Conservation (phyloP, 805 yeast genomes). For the Sugiyamaella lignohabitans region DNA sequence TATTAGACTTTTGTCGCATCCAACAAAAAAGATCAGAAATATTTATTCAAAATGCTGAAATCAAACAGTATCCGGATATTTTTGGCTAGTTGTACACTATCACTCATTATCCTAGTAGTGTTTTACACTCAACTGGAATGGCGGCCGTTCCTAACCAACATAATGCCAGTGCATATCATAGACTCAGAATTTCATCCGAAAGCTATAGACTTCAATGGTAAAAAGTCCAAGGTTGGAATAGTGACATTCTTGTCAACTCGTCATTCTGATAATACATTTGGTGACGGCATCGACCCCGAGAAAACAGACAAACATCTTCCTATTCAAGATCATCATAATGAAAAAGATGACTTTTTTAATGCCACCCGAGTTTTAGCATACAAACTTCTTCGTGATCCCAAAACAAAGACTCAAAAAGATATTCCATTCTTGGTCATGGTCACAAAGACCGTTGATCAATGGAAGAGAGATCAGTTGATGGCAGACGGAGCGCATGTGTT, state of each 20-base stretch:
- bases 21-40: too few relatives aligned
- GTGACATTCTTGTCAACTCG: neutral
- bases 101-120: neutral
- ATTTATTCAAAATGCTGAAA: neutral
- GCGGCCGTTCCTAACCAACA: neutral
- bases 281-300: too few relatives aligned
- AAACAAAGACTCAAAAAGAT: slow-evolving; percentile 1
- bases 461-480: slow-evolving; percentile 10
- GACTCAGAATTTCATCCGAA: neutral
- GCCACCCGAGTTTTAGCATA: slow-evolving; percentile 6
- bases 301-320: neutral
- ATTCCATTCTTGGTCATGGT: slow-evolving; percentile 13
- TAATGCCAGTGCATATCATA: neutral
- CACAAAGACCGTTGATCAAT: slow-evolving; percentile 7
- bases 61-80: neutral
- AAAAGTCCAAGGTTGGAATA: neutral
- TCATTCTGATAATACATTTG: too few relatives aligned
- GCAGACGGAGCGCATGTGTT: slow-evolving; percentile 11
- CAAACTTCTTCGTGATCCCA: slow-evolving; percentile 9
- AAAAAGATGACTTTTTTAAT: slow-evolving; percentile 1
- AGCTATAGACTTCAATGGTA: neutral
- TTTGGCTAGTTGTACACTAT: neutral
- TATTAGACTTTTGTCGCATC: too few relatives aligned
- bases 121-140: neutral
- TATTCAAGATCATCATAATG: neutral